Evolutionary conservation across 2,329 filamentous ascomycete species (phyloP).

Genomic region (Camillea tinctor): DNA sequence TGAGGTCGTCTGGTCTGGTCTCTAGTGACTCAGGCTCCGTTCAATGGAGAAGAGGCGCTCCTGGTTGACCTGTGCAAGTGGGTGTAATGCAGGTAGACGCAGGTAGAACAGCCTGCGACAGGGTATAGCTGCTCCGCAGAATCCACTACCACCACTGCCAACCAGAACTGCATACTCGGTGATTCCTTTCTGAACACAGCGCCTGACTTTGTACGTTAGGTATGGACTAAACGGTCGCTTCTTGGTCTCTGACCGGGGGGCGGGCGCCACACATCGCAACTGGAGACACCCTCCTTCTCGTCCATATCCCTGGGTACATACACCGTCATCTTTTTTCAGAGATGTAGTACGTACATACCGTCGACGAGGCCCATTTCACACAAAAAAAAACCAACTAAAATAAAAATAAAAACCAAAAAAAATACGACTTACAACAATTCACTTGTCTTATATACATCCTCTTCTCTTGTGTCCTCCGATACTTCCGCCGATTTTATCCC

Average conservation of each 20-base stretch:
- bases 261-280: slow-evolving; percentile 34
- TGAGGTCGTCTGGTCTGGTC: not conserved
- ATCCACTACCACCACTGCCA: slow-evolving; percentile 29
- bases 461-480: slow-evolving; percentile 23
- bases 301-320: slow-evolving; percentile 19
- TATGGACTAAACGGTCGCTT: slow-evolving; percentile 16
- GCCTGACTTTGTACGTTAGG: slow-evolving; percentile 9
- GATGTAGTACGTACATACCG: slow-evolving; percentile 23
- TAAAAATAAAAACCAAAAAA: too few relatives aligned
- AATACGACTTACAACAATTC: too few relatives aligned
- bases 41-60: slow-evolving; percentile 3
- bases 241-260: slow-evolving; percentile 31
- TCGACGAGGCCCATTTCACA: slow-evolving; percentile 20
- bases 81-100: not conserved
- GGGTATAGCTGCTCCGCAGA: slow-evolving; percentile 22
- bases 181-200: slow-evolving; percentile 31
- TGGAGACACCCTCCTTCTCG: slow-evolving; percentile 24
- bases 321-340: slow-evolving; percentile 23
- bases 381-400: slow-evolving; percentile 23
- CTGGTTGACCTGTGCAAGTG: slow-evolving; percentile 15
- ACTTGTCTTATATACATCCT: slow-evolving; percentile 27
- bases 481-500: slow-evolving; percentile 21
- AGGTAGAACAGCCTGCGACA: not conserved
- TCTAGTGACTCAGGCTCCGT: not conserved
- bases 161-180: slow-evolving; percentile 33